Conservation (phyloP, 2,329 filamentous ascomycete genomes). For the Coleophoma eucalyptorum region DNA sequence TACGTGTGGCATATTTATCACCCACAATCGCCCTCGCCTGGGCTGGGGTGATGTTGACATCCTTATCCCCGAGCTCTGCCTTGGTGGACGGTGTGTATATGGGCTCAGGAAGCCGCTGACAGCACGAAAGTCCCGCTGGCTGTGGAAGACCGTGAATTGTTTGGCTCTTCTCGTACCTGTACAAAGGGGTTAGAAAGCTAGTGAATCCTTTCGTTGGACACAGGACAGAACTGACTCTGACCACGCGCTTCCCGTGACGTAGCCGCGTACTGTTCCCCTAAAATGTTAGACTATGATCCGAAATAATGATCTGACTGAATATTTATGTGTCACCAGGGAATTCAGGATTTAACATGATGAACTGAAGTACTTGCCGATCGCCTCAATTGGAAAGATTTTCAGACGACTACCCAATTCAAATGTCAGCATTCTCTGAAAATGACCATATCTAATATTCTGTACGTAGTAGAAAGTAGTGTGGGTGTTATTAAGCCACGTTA, state of each 20-base stretch:
- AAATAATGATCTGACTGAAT: too few species aligned
- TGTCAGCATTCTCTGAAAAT: too few species aligned
- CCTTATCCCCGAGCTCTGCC: slow-evolving; percentile 62
- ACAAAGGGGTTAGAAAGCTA: too few species aligned
- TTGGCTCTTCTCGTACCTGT: slow-evolving; percentile 50
- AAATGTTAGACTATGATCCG: too few species aligned
- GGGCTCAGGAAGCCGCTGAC: slow-evolving; percentile 54
- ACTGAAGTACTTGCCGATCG: slow-evolving; percentile 41
- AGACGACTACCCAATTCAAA: slow-evolving; percentile 35
- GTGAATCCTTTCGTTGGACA: too few species aligned
- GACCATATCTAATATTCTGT: too few species aligned
- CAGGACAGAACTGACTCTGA: slow-evolving; percentile 36
- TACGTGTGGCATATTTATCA: slow-evolving; percentile 50
- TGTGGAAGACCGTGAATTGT: slow-evolving; percentile 64
- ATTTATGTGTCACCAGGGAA: too few species aligned
- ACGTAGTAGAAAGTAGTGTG: too few species aligned
- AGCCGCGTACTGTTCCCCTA: slow-evolving; percentile 48
- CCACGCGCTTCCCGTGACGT: slow-evolving; percentile 72
- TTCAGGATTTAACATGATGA: too few species aligned
- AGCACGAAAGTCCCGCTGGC: slow-evolving; percentile 54
- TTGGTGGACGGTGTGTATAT: slow-evolving; percentile 69
- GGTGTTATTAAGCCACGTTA: too few species aligned
- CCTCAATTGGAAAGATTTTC: slow-evolving; percentile 64
- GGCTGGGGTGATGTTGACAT: slow-evolving; percentile 66
- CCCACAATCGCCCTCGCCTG: slow-evolving; percentile 46